Percentiles rank a stretch among this genome's conserved stretches.
Evolutionary conservation across 345 rosid species (phyloP).

Genomic region (Hypericum androsaemum): DNA sequence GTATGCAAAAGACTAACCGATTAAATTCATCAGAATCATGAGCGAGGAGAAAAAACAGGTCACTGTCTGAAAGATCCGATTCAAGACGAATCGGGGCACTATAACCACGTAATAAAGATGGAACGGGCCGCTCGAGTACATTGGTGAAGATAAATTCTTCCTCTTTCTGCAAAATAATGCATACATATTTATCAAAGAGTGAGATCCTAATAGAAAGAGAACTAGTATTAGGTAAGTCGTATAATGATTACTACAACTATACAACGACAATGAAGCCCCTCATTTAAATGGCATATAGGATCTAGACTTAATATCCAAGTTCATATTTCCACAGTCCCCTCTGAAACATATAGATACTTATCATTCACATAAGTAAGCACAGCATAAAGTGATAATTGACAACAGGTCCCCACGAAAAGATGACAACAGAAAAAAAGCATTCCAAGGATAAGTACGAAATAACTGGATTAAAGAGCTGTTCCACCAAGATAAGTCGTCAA

Average conservation of each 20-base stretch:
- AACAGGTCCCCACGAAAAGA: no score
- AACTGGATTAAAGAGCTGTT: no score
- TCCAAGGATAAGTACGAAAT: neutral
- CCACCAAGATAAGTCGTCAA: conserved; percentile 3
- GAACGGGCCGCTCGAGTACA: conserved; percentile 67
- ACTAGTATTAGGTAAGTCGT: no score
- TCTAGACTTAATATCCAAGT: no score
- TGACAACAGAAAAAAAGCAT: neutral
- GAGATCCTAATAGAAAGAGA: neutral
- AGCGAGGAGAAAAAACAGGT: conserved; percentile 89
- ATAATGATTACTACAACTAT: no score
- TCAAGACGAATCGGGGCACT: conserved; percentile 92
- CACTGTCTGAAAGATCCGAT: conserved; percentile 64
- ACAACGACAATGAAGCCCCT: no score
- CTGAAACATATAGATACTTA: no score
- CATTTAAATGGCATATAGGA: no score
- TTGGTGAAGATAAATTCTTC: conserved; percentile 83
- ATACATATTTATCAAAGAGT: neutral
- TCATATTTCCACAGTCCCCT: no score
- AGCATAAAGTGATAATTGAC: no score
- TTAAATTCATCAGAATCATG: conserved; percentile 91
- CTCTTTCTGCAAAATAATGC: conserved; percentile 52
- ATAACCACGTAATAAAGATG: conserved; percentile 78
- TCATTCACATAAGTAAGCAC: no score
- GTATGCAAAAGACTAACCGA: conserved; percentile 43